Base-by-base conservation (phyloP, 495 filamentous ascomycete genomes). In the Acidomyces sp. region DNA sequence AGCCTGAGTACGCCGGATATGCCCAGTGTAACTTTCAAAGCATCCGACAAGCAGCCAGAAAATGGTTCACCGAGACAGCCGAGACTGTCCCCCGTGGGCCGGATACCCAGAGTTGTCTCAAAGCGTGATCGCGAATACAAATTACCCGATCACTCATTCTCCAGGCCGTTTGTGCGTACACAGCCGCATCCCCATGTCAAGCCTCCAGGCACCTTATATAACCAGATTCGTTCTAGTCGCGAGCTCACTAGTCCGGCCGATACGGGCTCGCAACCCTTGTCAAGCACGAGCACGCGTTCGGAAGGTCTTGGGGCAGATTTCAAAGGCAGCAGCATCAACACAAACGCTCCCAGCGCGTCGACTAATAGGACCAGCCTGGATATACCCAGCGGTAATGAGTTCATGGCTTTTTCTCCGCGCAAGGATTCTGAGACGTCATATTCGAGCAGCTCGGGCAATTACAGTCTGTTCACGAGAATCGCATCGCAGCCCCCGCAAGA, bases 71-170 rank as follows among this genome's bases (percentile, higher is more conserved):
- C 49, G 32, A 31, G 39, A 19, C 51, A 46, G 21, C 39, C 51
- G 10, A 33, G 75, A 32, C 63, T 94, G 20, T 74, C 78, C 26
- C 87, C 85, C 51, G 77, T 96, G 39, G 88, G 87, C 10, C 79
- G 88, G 7, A 96, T 96, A 45, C 88, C 88, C 16, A 77, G 77
- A 49, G 85, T 95, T 9, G 73, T 88, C 25, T 87, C 78, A 28
- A 69, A 66, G 29, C 65, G 72, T 25, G 79, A 78, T 41, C 72
- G 78, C 32, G 72, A 77, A 25, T 75, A 81, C 46, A 71, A 69
- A 39, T 76, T 76, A 4, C 75, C 82, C 2, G 69, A 80, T 11
- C 78, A 80, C 56, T 93, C 86, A 12, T 93, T 92, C 55, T 94
- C 86, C 1, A 66, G 86, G 28, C 86, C 86, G 1, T 85, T 85